A percentile compares a stretch with the other conserved stretches of the same genome.
Evolutionary conservation across 108 stramenopile species (phyloP).

Genomic region (Conticribra weissflogii): DNA sequence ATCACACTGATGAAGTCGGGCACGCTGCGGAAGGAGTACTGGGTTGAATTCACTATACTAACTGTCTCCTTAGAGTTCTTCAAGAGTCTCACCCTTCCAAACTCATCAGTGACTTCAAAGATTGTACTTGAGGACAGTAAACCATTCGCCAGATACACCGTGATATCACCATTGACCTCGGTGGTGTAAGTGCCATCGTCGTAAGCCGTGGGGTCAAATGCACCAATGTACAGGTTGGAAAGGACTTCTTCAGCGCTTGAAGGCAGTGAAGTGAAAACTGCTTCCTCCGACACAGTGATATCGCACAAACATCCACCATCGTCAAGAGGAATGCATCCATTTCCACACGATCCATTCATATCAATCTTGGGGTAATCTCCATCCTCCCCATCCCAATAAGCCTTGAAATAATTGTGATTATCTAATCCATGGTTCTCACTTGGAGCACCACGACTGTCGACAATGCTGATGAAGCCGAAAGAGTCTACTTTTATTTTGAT

Average conservation of each 20-base stretch:
- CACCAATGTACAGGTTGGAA: slow-evolving; percentile 41
- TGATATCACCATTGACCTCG: too few species aligned
- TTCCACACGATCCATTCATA: slow-evolving; percentile 38
- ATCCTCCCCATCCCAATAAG: slow-evolving; percentile 40
- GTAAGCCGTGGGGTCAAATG: slow-evolving; percentile 38
- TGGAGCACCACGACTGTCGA: slow-evolving; percentile 43
- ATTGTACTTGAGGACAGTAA: too few species aligned
- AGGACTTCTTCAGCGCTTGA: slow-evolving; percentile 46
- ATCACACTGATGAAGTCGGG: slow-evolving; percentile 52
- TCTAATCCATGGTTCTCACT: slow-evolving; percentile 28
- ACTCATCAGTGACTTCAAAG: slow-evolving; percentile 31
- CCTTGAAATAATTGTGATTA: slow-evolving; percentile 51
- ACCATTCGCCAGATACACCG: too few species aligned
- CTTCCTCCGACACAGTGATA: slow-evolving; percentile 20
- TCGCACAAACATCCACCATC: slow-evolving; percentile 44
- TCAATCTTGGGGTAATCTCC: slow-evolving; percentile 36
- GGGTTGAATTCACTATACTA: slow-evolving; percentile 21
- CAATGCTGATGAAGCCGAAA: slow-evolving; percentile 59
- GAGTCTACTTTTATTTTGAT: slow-evolving; percentile 59
- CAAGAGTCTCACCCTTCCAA: slow-evolving; percentile 20
- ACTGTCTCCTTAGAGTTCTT: slow-evolving; percentile 42
- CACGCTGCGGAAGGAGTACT: slow-evolving; percentile 49
- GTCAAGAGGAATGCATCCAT: slow-evolving; percentile 25
- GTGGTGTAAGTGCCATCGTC: background rate
- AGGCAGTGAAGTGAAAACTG: slow-evolving; percentile 42